Percentiles rank a stretch among this genome's conserved stretches.
Conservation (phyloP, 345 rosid genomes). For the Balakata baccata region DNA sequence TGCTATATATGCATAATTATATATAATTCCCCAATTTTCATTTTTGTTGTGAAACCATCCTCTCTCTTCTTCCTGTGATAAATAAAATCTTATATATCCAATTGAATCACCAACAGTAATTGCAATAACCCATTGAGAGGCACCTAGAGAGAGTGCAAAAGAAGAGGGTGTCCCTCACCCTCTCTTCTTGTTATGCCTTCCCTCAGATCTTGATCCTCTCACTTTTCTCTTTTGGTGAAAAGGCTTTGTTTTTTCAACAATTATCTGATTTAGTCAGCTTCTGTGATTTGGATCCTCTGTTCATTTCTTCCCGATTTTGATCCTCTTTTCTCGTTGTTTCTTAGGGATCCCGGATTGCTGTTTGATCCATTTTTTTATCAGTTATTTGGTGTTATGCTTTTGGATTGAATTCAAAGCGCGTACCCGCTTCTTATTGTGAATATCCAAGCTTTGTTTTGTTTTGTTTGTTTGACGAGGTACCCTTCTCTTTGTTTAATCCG, state of each 20-base stretch:
- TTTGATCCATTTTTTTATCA: slow-evolving; percentile 44
- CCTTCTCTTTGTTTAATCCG: slow-evolving; percentile 34
- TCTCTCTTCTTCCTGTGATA: slow-evolving; percentile 18
- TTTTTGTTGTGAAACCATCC: too few species aligned
- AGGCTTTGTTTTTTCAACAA: slow-evolving; percentile 9
- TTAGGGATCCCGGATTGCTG: slow-evolving; percentile 48
- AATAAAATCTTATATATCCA: slow-evolving; percentile 28
- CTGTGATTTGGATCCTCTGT: slow-evolving; percentile 31
- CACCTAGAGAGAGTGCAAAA: slow-evolving; percentile 25
- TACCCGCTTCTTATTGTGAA: slow-evolving; percentile 33
- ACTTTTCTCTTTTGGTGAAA: slow-evolving; percentile 24
- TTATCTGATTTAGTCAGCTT: slow-evolving; percentile 5
- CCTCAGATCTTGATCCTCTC: slow-evolving; percentile 40
- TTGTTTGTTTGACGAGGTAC: slow-evolving; percentile 37
- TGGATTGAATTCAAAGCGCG: slow-evolving; percentile 45
- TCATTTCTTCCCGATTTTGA: slow-evolving; percentile 13
- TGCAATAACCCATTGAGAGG: slow-evolving; percentile 6
- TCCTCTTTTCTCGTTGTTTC: slow-evolving; percentile 21
- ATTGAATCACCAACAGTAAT: slow-evolving; percentile 18
- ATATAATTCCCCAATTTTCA: too few species aligned
- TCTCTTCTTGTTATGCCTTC: slow-evolving; percentile 46
- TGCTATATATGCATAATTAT: too few species aligned
- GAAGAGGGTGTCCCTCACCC: slow-evolving; percentile 55
- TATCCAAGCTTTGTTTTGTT: slow-evolving; percentile 30
- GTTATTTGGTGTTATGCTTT: slow-evolving; percentile 23